Conservation (phyloP, 768 basidiomycete genomes). For the Boletus bicolor region DNA sequence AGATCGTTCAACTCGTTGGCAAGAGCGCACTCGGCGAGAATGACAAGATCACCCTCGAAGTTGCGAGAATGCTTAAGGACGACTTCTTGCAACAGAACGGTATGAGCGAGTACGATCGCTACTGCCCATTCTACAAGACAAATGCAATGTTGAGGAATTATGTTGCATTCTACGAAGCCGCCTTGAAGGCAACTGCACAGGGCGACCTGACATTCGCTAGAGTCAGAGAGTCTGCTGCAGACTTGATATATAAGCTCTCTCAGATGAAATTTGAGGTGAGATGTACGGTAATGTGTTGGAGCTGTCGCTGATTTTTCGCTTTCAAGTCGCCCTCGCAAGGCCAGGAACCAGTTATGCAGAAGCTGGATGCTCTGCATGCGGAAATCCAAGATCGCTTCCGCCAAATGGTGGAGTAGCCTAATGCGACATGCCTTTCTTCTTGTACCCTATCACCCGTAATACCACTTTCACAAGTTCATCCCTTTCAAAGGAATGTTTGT, state of each 20-base stretch:
- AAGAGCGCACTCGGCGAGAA: constrained; percentile 96
- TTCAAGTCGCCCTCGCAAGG: constrained; percentile 86
- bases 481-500: neutral
- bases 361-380: constrained; percentile 71
- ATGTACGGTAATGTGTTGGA: neutral
- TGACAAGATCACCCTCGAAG: constrained; percentile 98
- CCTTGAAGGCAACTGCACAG: constrained; percentile 78
- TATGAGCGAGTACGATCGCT: constrained; percentile 96
- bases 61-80: constrained; percentile 95
- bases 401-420: constrained; percentile 68
- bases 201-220: constrained; percentile 80
- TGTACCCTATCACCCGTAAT: constrained; percentile 27
- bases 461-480: constrained; percentile 3
- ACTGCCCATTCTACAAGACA: constrained; percentile 99
- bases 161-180: constrained; percentile 90
- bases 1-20: constrained; percentile 99
- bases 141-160: constrained; percentile 94
- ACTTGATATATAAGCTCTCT: constrained; percentile 95
- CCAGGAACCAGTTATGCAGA: constrained; percentile 76
- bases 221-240: constrained; percentile 82
- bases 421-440: neutral
- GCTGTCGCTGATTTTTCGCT: constrained; percentile 11
- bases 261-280: constrained; percentile 98
- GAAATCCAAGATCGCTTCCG: constrained; percentile 95
- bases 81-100: constrained; percentile 98